Conservation (phyloP, 2,329 filamentous ascomycete species). For the Colletotrichum neosansevieriae region DNA sequence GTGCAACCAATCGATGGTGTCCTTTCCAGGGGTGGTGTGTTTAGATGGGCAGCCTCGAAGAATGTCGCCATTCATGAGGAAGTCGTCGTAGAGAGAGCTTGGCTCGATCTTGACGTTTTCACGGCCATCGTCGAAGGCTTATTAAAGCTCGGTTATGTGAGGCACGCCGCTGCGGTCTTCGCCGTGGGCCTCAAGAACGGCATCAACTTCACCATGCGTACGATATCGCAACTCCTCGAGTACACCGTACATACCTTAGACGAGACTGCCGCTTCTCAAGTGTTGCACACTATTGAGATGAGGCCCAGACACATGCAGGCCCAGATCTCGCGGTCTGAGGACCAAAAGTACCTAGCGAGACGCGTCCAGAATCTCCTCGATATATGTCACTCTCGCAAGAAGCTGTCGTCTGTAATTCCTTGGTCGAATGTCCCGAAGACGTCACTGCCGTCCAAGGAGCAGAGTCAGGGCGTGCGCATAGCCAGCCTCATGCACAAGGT, state of each 20-base stretch:
- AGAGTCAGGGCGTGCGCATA: conserved; percentile 1
- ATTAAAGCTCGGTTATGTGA: conserved; percentile 59
- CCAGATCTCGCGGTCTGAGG: not conserved
- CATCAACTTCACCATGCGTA: conserved; percentile 47
- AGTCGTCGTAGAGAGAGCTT: conserved; percentile 55
- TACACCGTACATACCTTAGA: conserved; percentile 50
- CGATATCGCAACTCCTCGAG: conserved; percentile 55
- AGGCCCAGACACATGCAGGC: not conserved
- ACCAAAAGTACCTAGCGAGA: conserved; percentile 16
- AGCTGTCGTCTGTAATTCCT: conserved; percentile 3
- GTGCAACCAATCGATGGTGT: conserved; percentile 43
- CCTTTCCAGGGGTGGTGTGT: conserved; percentile 35
- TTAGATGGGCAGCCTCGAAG: conserved; percentile 47
- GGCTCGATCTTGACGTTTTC: conserved; percentile 54
- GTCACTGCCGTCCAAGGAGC: not conserved
- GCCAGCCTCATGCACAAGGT: conserved; percentile 7
- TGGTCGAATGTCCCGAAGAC: not conserved
- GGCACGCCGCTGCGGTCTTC: conserved; percentile 58
- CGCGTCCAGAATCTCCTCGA: conserved; percentile 27
- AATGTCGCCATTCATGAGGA: conserved; percentile 46
- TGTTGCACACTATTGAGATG: conserved; percentile 3
- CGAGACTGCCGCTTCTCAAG: conserved; percentile 1
- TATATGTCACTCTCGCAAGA: conserved; percentile 12
- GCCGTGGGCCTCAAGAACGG: conserved; percentile 53
- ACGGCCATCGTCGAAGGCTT: conserved; percentile 62